phyloP scores from a whole-genome alignment of 2,329 filamentous ascomycete genomes.

The Sporothrix phasma region DNA sequence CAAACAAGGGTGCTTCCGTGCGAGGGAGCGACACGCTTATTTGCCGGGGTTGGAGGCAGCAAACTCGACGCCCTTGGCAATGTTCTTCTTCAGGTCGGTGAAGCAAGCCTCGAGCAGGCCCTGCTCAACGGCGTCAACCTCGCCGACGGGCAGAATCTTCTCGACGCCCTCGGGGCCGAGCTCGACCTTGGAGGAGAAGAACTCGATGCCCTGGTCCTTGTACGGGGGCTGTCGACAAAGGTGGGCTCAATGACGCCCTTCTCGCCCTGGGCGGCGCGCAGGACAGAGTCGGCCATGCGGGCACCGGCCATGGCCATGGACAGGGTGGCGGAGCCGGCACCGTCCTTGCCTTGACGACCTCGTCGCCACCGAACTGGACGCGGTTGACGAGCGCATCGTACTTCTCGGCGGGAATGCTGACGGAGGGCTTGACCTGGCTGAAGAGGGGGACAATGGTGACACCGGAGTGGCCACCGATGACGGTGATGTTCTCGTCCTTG shows the following conservation, averaged over 20 bases:
- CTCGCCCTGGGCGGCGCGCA: constrained; percentile 86
- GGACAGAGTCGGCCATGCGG: constrained; percentile 76
- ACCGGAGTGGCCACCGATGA: constrained; percentile 93
- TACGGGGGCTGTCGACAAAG: constrained; percentile 91
- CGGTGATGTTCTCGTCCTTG: constrained; percentile 85
- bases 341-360: constrained; percentile 99
- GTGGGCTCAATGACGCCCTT: constrained; percentile 93
- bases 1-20: background rate
- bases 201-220: constrained; percentile 96
- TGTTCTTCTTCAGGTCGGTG: constrained; percentile 84
- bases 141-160: constrained; percentile 82
- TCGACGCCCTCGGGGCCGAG: constrained; percentile 93
- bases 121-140: constrained; percentile 78
- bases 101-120: constrained; percentile 80
- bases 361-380: constrained; percentile 97
- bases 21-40: constrained; percentile 30
- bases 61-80: constrained; percentile 71
- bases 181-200: constrained; percentile 93
- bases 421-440: constrained; percentile 81
- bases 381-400: constrained; percentile 77
- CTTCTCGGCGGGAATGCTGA: constrained; percentile 70
- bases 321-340: constrained; percentile 90
- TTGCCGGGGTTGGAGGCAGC: constrained; percentile 50
- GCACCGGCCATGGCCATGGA: constrained; percentile 97
- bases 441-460: constrained; percentile 98